Percentiles rank a stretch among this genome's conserved stretches.
Evolutionary conservation across 495 filamentous ascomycete species (phyloP).

Genomic region (Trichoderma asperelloides): DNA sequence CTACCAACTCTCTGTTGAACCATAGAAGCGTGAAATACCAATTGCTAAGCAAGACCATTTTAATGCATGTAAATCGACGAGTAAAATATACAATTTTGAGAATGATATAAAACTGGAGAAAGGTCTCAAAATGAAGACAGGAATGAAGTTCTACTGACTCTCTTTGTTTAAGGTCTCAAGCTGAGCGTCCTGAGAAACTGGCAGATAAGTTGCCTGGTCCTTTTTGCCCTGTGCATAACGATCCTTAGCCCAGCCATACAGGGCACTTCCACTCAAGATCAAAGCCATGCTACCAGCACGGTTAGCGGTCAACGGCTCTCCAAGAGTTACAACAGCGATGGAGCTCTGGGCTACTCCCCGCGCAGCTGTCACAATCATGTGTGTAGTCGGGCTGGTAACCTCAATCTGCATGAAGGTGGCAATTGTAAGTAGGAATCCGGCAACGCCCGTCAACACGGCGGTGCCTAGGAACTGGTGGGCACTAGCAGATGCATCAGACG

Average conservation of each 20-base stretch:
- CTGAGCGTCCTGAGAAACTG: background rate
- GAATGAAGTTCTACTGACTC: background rate
- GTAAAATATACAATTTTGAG: background rate
- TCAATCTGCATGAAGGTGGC: constrained; percentile 19
- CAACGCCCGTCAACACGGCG: constrained; percentile 12
- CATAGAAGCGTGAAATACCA: too few relatives aligned
- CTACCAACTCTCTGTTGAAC: too few relatives aligned
- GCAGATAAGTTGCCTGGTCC: background rate
- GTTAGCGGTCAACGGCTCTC: constrained; percentile 14
- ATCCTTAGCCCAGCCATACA: constrained; percentile 14
- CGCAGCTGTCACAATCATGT: constrained; percentile 20
- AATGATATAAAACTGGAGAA: background rate
- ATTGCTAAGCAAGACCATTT: too few relatives aligned
- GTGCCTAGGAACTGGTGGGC: constrained; percentile 10
- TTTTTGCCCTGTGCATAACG: constrained; percentile 11
- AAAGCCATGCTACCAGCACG: constrained; percentile 14
- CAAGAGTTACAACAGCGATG: constrained; percentile 14
- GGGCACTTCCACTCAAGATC: constrained; percentile 15
- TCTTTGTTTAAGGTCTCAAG: background rate
- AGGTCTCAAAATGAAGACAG: background rate
- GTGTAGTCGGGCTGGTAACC: constrained; percentile 19
- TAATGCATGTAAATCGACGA: too few relatives aligned
- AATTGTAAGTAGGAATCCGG: constrained; percentile 17
- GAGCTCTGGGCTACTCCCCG: constrained; percentile 16
- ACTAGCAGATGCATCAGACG: constrained; percentile 3